Base-by-base conservation (phyloP, 345 rosid species). In the Syzygium oleosum region DNA sequence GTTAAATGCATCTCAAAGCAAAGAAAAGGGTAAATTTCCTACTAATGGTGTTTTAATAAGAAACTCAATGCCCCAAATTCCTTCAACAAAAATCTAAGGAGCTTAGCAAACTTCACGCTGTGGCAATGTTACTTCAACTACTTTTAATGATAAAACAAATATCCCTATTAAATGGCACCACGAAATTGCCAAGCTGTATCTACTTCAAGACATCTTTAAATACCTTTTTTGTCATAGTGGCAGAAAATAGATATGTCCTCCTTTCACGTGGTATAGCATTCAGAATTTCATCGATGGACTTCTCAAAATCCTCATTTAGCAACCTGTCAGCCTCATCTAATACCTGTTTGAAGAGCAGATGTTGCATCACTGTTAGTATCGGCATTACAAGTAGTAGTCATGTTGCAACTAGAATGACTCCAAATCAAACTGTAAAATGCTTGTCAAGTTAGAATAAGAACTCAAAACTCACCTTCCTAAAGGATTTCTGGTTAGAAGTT, bases 191-290 rank as follows among this genome's bases (percentile, higher is more conserved):
- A 73, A 73, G 49, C 80, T 10, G 19, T 34, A 84, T 54, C 51
- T 84, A 84, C 38, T 52, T 29, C 27, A 85, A 3, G 2, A 25
- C 51, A 85, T 73, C 49, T 73, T 68, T 53, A 25, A 83, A 53
- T 85, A 95, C 99, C 98, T 96, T 98, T 90, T 97, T 96, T 46
- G 99, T 97, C 99, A 98, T 98, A 41, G 99, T 98, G 5, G 99
- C 99, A 87, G 99, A 98, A 93, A 98, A 98, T 85, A 98, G 93
- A 91, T 58, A 98, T 9, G 99, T 98, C 90, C 87, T 93, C 56
- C 98, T 89, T 5, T 93, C 95, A 73, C 91, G 95, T 41, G 98
- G 98, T 85, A 97, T 92, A 87, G 91, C 95, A 83, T 92, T 93
- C 88, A 97, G 91, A 90, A 98, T 96, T 88, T 92, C 94, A 91